Conservation (phyloP, 1,284 basidiomycete genomes). For the Malassezia japonica region DNA sequence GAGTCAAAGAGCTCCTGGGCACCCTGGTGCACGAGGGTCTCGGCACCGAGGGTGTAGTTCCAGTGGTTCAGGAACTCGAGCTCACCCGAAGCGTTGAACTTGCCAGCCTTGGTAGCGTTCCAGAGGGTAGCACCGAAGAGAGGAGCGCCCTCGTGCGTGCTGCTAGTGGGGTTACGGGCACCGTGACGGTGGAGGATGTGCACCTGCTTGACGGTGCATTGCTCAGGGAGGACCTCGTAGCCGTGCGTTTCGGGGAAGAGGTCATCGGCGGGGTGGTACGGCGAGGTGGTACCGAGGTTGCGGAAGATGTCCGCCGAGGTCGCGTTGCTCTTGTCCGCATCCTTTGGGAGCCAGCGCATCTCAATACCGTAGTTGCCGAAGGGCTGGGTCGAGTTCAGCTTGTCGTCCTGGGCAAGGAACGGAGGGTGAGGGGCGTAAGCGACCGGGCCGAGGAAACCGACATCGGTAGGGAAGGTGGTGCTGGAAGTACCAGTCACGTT, state of each 20-base stretch:
- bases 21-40: slow-evolving; percentile 69
- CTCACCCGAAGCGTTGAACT: slow-evolving; percentile 52
- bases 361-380: slow-evolving; percentile 15
- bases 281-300: slow-evolving; percentile 22
- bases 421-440: slow-evolving; percentile 23
- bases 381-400: slow-evolving; percentile 17
- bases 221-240: slow-evolving; percentile 5
- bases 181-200: slow-evolving; percentile 46
- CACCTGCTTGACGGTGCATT: slow-evolving; percentile 31
- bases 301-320: slow-evolving; percentile 30
- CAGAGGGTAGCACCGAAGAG: neutral
- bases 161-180: slow-evolving; percentile 30
- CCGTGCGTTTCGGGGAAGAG: slow-evolving; percentile 14
- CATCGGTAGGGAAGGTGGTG: slow-evolving; percentile 34
- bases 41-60: slow-evolving; percentile 54
- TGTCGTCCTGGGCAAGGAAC: slow-evolving; percentile 30
- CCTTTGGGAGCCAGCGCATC: slow-evolving; percentile 21
- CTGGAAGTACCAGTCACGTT: slow-evolving; percentile 16
- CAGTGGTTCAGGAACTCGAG: slow-evolving; percentile 66
- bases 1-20: slow-evolving; percentile 57
- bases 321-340: slow-evolving; percentile 14
- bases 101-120: slow-evolving; percentile 3
- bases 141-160: neutral
- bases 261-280: slow-evolving; percentile 12
- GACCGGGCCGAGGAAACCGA: slow-evolving; percentile 28